A percentile compares a stretch with the other conserved stretches of the same genome.
Evolutionary conservation across 306 rosid species (phyloP).

Genomic region (Medicago truncatula): DNA sequence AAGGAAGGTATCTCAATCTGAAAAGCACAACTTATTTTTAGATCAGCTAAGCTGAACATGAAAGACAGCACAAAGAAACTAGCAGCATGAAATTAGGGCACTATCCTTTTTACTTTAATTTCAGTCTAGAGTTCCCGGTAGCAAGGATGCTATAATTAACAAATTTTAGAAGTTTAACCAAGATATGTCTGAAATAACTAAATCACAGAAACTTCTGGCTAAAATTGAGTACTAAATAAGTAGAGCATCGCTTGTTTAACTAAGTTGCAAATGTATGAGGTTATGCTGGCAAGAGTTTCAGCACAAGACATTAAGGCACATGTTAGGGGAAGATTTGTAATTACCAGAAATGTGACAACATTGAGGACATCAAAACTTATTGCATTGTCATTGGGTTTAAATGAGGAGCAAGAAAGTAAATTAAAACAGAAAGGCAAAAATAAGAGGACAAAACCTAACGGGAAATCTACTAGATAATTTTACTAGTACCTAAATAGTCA

Average conservation of each 20-base stretch:
- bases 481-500: constrained; percentile 64
- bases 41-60: constrained; percentile 18
- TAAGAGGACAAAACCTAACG: constrained; percentile 33
- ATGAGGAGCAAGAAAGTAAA: not conserved
- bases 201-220: constrained; percentile 16
- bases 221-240: constrained; percentile 16
- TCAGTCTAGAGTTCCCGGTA: constrained; percentile 11
- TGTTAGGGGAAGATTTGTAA: not conserved
- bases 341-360: not conserved
- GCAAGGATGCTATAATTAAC: not conserved
- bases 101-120: constrained; percentile 15
- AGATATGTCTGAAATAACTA: constrained; percentile 24
- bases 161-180: constrained; percentile 28
- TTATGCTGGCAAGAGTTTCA: constrained; percentile 29
- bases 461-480: constrained; percentile 53
- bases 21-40: constrained; percentile 11
- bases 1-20: constrained; percentile 25
- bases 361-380: constrained; percentile 5
- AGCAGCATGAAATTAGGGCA: constrained; percentile 21
- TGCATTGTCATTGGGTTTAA: constrained; percentile 1
- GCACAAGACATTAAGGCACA: constrained; percentile 10
- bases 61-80: constrained; percentile 29
- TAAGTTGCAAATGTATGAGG: not conserved
- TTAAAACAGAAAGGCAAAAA: constrained; percentile 16
- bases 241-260: constrained; percentile 1